Evolutionary conservation across 495 filamentous ascomycete genomes (phyloP), one percentile per base, ranked within the genome.

Genomic region (Podospora appendiculata): DNA sequence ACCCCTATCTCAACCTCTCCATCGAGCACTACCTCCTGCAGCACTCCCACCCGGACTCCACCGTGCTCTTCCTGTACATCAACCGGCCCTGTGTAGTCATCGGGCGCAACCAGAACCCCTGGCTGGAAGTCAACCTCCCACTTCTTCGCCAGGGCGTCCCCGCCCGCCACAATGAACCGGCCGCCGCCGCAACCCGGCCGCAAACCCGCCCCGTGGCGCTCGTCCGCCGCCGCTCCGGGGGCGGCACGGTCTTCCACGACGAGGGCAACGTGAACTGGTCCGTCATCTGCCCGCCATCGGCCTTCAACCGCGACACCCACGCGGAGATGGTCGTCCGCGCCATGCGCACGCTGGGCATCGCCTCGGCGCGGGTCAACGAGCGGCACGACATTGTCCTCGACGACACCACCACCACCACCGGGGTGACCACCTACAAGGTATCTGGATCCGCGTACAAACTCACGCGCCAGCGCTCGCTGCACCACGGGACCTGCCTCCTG

Each of bases 41-140:
- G 50, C 79, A 84, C 39, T 79, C 87, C 0, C 78, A 83, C 0
- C 69, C 79, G 6, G 76, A 85, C 55, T 90, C 89, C 6, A 81
- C 77, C 41, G 65, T 96, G 34, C 78, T 96, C 0, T 90, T 96
- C 53, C 76, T 97, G 14, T 98, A 97, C 70, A 74, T 80, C 53
- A 97, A 98, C 68, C 70, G 75, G 11, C 90, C 92, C 8, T 86
- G 87, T 67, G 77, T 98, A 46, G 81, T 98, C 56, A 83, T 98
- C 52, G 93, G 93, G 12, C 86, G 92, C 44, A 98, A 98, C 66
- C 93, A 98, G 64, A 98, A 98, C 64, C 93, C 93, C 39, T 98
- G 91, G 91, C 74, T 88, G 8, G 93, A 98, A 67, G 83, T 86
- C 44, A 89, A 95, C 66, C 77, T 95, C 8, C 70, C 70, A 16